These are phyloP conservation scores for Metschnikowia rubicola DNA, from an alignment of 805 yeast genomes.

Conservation along the genomic window DNA sequence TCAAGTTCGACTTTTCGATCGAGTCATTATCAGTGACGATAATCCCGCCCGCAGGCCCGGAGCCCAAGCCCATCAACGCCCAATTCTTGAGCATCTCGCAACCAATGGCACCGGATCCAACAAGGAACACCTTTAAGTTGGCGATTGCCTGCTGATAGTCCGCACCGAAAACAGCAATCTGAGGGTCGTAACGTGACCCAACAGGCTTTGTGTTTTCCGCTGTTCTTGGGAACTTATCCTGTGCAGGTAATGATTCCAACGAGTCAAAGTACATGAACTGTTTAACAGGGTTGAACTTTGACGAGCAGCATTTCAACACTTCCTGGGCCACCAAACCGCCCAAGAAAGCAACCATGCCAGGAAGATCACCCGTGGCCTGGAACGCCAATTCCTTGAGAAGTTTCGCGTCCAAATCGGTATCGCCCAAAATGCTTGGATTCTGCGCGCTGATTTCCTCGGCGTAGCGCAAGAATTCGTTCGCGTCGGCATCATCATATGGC, in stretches of 20 bases:
- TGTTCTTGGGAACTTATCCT: constrained; percentile 54
- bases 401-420: constrained; percentile 53
- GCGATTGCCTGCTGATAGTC: constrained; percentile 70
- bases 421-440: constrained; percentile 56
- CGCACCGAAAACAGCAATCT: constrained; percentile 89
- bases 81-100: constrained; percentile 98
- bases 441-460: constrained; percentile 58
- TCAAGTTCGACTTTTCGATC: constrained; percentile 92
- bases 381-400: constrained; percentile 69
- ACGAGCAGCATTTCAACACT: constrained; percentile 90
- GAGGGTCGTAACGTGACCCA: constrained; percentile 86
- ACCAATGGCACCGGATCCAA: constrained; percentile 98
- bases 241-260: constrained; percentile 78
- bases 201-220: constrained; percentile 72
- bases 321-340: constrained; percentile 98
- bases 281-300: constrained; percentile 89
- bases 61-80: constrained; percentile 94
- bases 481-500: constrained; percentile 73
- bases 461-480: constrained; percentile 57
- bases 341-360: constrained; percentile 81
- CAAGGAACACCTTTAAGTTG: constrained; percentile 81
- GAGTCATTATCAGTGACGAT: constrained; percentile 89
- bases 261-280: constrained; percentile 95
- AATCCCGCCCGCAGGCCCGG: constrained; percentile 86
- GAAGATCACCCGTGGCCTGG: constrained; percentile 89